A percentile compares a stretch with the other conserved stretches of the same genome.
Conservation (phyloP, 768 basidiomycete genomes). For the Lactifluus echinatus region DNA sequence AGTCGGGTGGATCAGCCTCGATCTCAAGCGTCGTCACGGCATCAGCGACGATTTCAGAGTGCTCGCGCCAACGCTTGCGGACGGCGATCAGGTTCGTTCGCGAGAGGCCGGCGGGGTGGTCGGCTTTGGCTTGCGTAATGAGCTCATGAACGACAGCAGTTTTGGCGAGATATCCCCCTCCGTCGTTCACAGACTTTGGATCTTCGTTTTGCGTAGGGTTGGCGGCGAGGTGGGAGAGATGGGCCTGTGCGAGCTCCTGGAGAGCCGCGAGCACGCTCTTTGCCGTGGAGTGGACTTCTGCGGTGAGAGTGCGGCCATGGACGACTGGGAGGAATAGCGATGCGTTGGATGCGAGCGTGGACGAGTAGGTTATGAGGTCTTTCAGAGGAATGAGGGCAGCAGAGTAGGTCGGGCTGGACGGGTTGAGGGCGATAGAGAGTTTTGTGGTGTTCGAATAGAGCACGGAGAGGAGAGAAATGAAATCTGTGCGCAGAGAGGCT, state of each 20-base stretch:
- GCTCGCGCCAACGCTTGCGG: conserved; percentile 20
- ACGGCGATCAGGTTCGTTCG: conserved; percentile 22
- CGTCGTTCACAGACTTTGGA: conserved; percentile 27
- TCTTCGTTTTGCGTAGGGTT: neutral
- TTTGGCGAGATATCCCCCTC: conserved; percentile 47
- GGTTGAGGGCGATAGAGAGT: conserved; percentile 53
- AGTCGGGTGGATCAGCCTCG: neutral
- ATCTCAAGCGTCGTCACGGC: conserved; percentile 6
- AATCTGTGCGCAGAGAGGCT: conserved; percentile 42
- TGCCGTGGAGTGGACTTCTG: conserved; percentile 20
- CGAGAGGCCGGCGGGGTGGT: conserved; percentile 15
- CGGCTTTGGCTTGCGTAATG: conserved; percentile 39
- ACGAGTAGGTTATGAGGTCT: conserved; percentile 9
- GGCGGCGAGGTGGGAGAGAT: conserved; percentile 7
- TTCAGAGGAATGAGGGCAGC: conserved; percentile 12
- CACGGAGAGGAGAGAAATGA: conserved; percentile 48
- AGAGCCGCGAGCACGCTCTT: conserved; percentile 12
- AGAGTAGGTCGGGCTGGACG: conserved; percentile 37
- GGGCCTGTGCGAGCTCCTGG: conserved; percentile 14
- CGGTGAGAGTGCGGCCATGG: conserved; percentile 17
- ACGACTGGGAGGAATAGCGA: conserved; percentile 11
- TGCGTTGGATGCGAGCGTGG: conserved; percentile 19
- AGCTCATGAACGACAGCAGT: conserved; percentile 56
- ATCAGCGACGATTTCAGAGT: conserved; percentile 12
- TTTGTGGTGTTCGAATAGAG: conserved; percentile 52